A percentile compares a stretch with the other conserved stretches of the same genome.
phyloP scores from a whole-genome alignment of 2,329 filamentous ascomycete species.

The Nemania serpens region DNA sequence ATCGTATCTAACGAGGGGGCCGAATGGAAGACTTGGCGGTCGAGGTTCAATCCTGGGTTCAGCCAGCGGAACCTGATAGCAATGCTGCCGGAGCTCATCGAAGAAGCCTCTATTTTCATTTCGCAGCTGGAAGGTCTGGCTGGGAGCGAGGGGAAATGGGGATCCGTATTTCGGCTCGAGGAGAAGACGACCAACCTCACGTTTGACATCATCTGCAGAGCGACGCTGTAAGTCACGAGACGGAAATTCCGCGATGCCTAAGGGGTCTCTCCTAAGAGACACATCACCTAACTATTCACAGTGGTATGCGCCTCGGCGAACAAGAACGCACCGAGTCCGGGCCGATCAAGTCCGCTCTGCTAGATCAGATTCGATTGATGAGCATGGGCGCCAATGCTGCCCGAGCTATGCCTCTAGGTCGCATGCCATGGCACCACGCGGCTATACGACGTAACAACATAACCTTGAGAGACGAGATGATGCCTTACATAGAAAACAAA shows the following conservation, averaged over 20 bases:
- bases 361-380: constrained; percentile 33
- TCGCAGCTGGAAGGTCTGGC: constrained; percentile 37
- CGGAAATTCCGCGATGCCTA: not conserved
- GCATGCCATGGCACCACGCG: constrained; percentile 32
- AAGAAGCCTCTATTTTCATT: constrained; percentile 45
- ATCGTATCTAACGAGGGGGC: constrained; percentile 42
- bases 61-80: constrained; percentile 44
- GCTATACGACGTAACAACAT: constrained; percentile 35
- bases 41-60: constrained; percentile 45
- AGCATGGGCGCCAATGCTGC: constrained; percentile 26
- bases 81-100: constrained; percentile 44
- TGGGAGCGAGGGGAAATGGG: constrained; percentile 38
- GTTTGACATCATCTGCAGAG: constrained; percentile 47
- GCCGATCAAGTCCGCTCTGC: constrained; percentile 33
- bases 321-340: constrained; percentile 29
- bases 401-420: constrained; percentile 24
- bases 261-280: not conserved
- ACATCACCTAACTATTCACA: constrained; percentile 15
- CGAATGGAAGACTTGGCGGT: constrained; percentile 41
- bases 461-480: constrained; percentile 32
- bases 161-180: constrained; percentile 43
- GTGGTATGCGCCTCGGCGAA: constrained; percentile 36
- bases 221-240: constrained; percentile 39
- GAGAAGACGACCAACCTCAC: constrained; percentile 45
- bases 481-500: constrained; percentile 35